phyloP scores from a whole-genome alignment of 78 protist genomes.

The Tieghemostelium lacteum region DNA sequence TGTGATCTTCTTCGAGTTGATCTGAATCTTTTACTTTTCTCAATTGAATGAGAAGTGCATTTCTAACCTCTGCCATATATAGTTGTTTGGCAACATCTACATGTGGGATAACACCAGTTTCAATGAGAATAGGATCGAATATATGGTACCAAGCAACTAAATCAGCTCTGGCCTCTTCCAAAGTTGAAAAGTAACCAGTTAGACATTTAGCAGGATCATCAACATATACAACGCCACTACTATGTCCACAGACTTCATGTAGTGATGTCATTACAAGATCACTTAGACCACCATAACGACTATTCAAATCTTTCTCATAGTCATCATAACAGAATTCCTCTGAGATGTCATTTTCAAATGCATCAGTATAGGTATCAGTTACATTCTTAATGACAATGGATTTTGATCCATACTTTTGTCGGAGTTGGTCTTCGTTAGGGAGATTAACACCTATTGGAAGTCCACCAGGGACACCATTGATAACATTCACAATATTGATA shows the following conservation, averaged over 20 bases:
- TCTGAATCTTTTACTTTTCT: not conserved
- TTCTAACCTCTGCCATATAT: not conserved
- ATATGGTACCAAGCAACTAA: not conserved
- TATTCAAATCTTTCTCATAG: not conserved
- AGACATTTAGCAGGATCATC: not conserved
- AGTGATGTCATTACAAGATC: not conserved
- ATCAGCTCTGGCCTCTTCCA: constrained; percentile 7
- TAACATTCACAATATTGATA: not conserved
- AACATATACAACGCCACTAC: not conserved
- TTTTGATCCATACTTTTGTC: not conserved
- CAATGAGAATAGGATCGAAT: not conserved
- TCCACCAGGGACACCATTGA: not conserved
- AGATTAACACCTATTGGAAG: constrained; percentile 5
- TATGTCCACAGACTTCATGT: constrained; percentile 1
- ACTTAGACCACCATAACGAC: not conserved
- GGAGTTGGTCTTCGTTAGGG: not conserved
- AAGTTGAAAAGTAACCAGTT: not conserved
- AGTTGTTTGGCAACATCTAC: not conserved
- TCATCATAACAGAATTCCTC: constrained; percentile 1
- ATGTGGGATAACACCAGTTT: not conserved
- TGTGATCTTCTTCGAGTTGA: constrained; percentile 12
- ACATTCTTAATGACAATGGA: not conserved
- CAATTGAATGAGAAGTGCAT: not conserved
- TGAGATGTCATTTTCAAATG: not conserved
- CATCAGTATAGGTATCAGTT: not conserved